phyloP scores from a whole-genome alignment of 2,329 filamentous ascomycete species.

The Paraphaeosphaeria sporulosa region DNA sequence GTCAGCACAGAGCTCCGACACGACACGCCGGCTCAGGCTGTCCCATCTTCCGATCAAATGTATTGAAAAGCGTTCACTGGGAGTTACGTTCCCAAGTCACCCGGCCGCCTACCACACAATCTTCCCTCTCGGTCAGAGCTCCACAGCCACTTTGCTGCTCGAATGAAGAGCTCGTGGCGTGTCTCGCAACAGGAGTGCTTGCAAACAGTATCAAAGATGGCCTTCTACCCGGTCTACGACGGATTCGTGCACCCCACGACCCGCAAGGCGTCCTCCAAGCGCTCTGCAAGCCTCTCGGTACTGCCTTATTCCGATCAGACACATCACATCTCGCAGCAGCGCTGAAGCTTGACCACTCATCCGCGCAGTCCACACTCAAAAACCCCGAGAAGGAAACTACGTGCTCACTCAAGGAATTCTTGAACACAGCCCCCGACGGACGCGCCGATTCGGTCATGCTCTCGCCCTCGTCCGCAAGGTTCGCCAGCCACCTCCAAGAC shows the following conservation, averaged over 20 bases:
- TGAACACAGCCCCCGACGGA: constrained; percentile 11
- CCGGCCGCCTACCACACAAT: constrained; percentile 21
- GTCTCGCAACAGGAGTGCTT: constrained; percentile 67
- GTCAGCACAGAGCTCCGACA: constrained; percentile 60
- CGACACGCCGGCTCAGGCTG: constrained; percentile 53
- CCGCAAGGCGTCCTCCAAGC: constrained; percentile 73
- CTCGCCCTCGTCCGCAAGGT: constrained; percentile 16
- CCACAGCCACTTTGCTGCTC: constrained; percentile 26
- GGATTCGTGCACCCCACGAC: constrained; percentile 71
- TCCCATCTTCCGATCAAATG: constrained; percentile 57
- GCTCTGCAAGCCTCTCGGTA: constrained; percentile 69
- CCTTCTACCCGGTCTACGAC: constrained; percentile 69
- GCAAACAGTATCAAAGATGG: constrained; percentile 67
- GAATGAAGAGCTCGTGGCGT: constrained; percentile 53
- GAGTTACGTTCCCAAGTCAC: constrained; percentile 57
- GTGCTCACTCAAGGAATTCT: constrained; percentile 11
- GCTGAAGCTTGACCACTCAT: background rate
- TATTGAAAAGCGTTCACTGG: constrained; percentile 65
- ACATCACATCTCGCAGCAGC: constrained; percentile 21
- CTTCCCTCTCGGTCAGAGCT: constrained; percentile 6
- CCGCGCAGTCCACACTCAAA: background rate
- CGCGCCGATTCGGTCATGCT: constrained; percentile 33
- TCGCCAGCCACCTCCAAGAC: constrained; percentile 9
- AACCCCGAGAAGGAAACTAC: background rate
- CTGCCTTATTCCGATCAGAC: constrained; percentile 57